phyloP scores from a whole-genome alignment of 176 grass and related monocot genomes.

The Neostapfia colusana region DNA sequence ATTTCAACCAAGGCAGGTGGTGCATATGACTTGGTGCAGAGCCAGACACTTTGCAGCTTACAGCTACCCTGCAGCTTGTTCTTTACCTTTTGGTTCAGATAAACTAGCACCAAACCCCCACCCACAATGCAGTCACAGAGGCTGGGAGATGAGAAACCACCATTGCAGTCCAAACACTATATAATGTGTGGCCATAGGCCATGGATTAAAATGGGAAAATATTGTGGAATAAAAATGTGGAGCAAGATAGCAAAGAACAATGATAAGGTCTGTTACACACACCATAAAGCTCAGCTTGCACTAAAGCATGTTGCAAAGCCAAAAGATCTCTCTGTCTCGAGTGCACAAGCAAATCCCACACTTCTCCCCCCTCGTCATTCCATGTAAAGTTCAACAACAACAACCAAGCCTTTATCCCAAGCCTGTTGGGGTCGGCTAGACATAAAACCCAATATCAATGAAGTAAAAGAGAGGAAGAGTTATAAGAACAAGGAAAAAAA shows the following conservation, averaged over 20 bases:
- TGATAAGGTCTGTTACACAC: slow-evolving; percentile 56
- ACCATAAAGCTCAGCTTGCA: slow-evolving; percentile 38
- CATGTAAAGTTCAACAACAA: too few relatives aligned
- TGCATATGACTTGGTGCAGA: slow-evolving; percentile 44
- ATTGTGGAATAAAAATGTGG: slow-evolving; percentile 28
- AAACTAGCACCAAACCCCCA: slow-evolving; percentile 36
- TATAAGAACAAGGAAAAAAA: too few relatives aligned
- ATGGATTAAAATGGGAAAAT: neutral
- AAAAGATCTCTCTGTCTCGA: slow-evolving; percentile 50
- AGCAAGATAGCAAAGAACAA: slow-evolving; percentile 50
- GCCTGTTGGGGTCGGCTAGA: too few relatives aligned
- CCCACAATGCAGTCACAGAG: slow-evolving; percentile 39
- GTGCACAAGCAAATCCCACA: slow-evolving; percentile 52
- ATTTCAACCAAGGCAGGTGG: slow-evolving; percentile 46
- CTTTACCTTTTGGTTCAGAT: slow-evolving; percentile 29
- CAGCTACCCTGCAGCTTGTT: slow-evolving; percentile 44
- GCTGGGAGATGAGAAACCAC: neutral
- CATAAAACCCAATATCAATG: too few relatives aligned
- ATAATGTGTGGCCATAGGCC: slow-evolving; percentile 15
- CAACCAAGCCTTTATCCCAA: too few relatives aligned
- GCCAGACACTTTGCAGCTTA: slow-evolving; percentile 46
- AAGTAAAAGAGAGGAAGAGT: too few relatives aligned
- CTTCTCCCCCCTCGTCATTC: neutral
- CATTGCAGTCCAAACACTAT: slow-evolving; percentile 37
- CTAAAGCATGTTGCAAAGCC: slow-evolving; percentile 54